Base-by-base conservation (phyloP, 2,329 filamentous ascomycete species). In the Dothiorella sarmentorum region DNA sequence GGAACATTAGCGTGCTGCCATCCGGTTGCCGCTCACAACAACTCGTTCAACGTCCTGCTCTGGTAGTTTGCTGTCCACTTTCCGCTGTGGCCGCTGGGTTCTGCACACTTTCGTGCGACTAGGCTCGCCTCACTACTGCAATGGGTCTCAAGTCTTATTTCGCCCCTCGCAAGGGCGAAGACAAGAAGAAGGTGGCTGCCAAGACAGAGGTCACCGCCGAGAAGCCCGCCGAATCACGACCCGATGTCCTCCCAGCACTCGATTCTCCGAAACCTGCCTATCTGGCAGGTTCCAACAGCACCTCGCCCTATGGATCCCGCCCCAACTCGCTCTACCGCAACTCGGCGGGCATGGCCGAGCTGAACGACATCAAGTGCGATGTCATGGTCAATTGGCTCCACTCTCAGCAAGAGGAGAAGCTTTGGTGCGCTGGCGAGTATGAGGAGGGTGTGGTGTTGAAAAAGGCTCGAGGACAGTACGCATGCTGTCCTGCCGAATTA, bases 301-400 rank as follows among this genome's bases (percentile, higher is more conserved):
- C 56, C 15, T 49, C 44, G 42, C 56, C 57, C 31, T 47, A 53
- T 55, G 57, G 57, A 43, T 59, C 57, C 37, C 57, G 57, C 13
- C 71, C 72, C 51, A 65, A 60, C 10, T 75, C 73, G 4, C 61
- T 73, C 9, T 71, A 70, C 56, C 67, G 71, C 24, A 73, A 79
- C 70, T 66, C 65, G 5, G n/a, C n/a, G n/a, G 64, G 71, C 29
- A 70, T 71, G 52, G 77, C 80, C 31, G 76, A 75, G 40, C 70
- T 83, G 47, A 68, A 75, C 47, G 79, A 83, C 60, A 78, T 85
- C 66, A 84, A 82, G 67, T 78, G 76, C 63, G 82, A 86, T 67
- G 80, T 87, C 62, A 83, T 85, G 77, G 83, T 83, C 64, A 85
- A 81, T 64, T 86, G 81, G 78, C 76, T 87, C 2, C 82, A 85